Evolutionary conservation across 2,329 filamentous ascomycete genomes (phyloP).

Genomic region (Nothomitra cinnamomea): DNA sequence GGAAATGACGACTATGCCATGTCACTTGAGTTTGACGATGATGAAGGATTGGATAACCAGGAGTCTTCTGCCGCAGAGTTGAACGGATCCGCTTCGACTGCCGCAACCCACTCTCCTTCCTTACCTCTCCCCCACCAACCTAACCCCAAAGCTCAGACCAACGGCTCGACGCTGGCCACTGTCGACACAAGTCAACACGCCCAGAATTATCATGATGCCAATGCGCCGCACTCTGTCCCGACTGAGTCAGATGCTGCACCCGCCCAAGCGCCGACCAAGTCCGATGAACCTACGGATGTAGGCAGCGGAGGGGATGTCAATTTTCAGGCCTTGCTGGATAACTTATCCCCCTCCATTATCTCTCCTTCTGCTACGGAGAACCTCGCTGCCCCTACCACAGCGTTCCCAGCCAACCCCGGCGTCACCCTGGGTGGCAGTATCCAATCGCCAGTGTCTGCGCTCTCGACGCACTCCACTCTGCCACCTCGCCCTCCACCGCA

Average conservation of each 20-base stretch:
- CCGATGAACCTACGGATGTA: constrained; percentile 2
- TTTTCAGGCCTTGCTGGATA: constrained; percentile 31
- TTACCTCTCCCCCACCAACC: neutral
- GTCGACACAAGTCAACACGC: constrained; percentile 1
- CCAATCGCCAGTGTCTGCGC: constrained; percentile 13
- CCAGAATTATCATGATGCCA: constrained; percentile 1
- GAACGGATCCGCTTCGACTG: constrained; percentile 3
- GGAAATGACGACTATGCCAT: constrained; percentile 9
- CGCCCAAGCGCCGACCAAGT: constrained; percentile 5
- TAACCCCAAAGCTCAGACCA: neutral
- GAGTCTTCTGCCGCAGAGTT: constrained; percentile 6
- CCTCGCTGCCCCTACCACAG: constrained; percentile 14
- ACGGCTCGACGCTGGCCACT: neutral
- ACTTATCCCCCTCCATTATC: constrained; percentile 23
- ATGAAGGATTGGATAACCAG: constrained; percentile 6
- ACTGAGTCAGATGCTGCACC: neutral
- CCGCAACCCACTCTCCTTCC: neutral
- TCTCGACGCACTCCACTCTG: constrained; percentile 22
- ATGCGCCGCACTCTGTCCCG: neutral
- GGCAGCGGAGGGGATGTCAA: constrained; percentile 24
- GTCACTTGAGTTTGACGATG: constrained; percentile 8
- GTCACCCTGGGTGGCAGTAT: constrained; percentile 14
- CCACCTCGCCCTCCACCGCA: constrained; percentile 29
- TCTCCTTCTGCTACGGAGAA: constrained; percentile 16
- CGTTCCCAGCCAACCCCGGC: constrained; percentile 12